Base-by-base conservation (phyloP, 345 rosid species). In the Orychophragmus violaceus region DNA sequence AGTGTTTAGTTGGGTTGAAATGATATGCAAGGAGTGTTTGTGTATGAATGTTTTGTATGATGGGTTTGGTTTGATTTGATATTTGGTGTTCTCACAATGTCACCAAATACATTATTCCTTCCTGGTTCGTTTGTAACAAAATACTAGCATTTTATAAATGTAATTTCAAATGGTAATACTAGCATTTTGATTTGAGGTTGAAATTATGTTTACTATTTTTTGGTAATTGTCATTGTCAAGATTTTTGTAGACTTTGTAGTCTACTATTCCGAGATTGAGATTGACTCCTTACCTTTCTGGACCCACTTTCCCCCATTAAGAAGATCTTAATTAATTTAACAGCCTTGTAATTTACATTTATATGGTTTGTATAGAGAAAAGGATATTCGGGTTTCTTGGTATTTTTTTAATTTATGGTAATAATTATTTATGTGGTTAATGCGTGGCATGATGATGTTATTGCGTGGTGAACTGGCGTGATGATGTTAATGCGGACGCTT, bases 251-350 rank as follows among this genome's bases (percentile, higher is more conserved):
- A 30, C 25, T 50, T 32, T 52, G 13, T 37, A 39, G 48, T 51
- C 67, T 12, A 19, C 19, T 29, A 51, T 21, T 59, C 42, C 39
- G 12, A 66, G 51, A 19, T 6, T 60, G 28, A 61, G 44, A 60
- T 61, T 61, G 73, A 68, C 69, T 46, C 12, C 50, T 44, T 66
- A 73, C 49, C 77, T 66, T 61, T 52, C 7, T 3, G 58, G 72
- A 33, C n/a, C 63, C 64, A 66, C 50, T 35, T 51, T n/a, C n/a
- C 35, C 8, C 51, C 0, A 7, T 41, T 29, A 57, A 65, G 66
- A 57, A 22, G 33, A 51, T 66, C 22, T 59, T 59, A 23, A 57
- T 64, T 37, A 5, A 5, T 10, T 12, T 57, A 53, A 72, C 55
- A 64, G 41, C 70, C n/a, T 32, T 63, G 55, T 71, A 7, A 3